Conservation (phyloP, 306 rosid genomes). For the Casuarina cunninghamiana region DNA sequence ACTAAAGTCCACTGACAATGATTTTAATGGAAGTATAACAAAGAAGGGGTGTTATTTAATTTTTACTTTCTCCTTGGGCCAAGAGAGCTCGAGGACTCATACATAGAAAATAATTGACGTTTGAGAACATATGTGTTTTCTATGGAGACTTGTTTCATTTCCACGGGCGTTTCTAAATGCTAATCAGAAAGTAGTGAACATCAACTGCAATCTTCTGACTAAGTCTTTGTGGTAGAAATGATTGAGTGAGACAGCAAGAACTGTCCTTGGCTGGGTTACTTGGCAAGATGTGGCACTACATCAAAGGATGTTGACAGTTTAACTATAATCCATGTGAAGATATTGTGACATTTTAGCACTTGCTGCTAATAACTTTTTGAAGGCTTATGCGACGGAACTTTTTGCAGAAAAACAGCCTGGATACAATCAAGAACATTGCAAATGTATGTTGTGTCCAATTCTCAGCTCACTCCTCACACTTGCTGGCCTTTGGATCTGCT, state of each 20-base stretch:
- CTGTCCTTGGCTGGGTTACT: not conserved
- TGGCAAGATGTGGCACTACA: not conserved
- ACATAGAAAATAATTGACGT: not conserved
- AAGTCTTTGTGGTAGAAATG: not conserved
- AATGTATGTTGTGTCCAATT: conserved; percentile 96
- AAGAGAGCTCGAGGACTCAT: not conserved
- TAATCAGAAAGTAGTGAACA: not conserved
- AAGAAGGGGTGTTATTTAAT: not conserved
- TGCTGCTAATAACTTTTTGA: conserved; percentile 1
- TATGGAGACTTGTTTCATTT: not conserved
- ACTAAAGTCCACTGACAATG: not conserved
- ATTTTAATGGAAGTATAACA: not conserved
- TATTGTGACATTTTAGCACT: conserved; percentile 24
- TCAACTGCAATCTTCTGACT: not conserved
- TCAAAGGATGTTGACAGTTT: not conserved
- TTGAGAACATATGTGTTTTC: not conserved
- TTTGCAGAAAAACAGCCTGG: conserved; percentile 69
- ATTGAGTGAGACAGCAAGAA: not conserved
- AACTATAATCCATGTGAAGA: not conserved
- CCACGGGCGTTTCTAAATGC: not conserved
- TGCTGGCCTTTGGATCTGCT: conserved; percentile 80
- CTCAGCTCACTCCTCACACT: conserved; percentile 81
- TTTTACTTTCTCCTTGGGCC: not conserved
- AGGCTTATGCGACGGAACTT: conserved; percentile 28
- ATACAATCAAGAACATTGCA: conserved; percentile 76